A percentile compares a stretch with the other conserved stretches of the same genome.
Conservation (phyloP, 192 early-diverging fungal genomes). For the Backusella macrospora region DNA sequence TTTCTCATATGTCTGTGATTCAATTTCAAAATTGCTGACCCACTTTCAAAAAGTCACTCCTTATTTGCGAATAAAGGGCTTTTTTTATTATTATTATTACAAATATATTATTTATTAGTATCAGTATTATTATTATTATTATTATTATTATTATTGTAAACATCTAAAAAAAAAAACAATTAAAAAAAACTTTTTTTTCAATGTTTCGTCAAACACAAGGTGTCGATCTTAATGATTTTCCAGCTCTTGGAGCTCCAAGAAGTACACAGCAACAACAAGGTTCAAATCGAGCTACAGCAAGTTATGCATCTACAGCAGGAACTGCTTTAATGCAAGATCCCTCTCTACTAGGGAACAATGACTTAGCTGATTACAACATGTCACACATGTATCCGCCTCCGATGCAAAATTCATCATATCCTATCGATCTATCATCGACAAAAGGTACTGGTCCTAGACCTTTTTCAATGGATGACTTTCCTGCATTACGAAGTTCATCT, state of each 20-base stretch:
- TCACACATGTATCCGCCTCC: neutral
- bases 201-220: conserved; percentile 40
- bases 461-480: conserved; percentile 39
- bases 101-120: neutral
- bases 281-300: conserved; percentile 23
- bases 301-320: conserved; percentile 43
- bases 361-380: neutral
- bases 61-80: neutral
- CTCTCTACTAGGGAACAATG: neutral
- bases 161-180: neutral
- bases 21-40: too few relatives aligned
- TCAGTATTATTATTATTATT: neutral
- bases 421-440: neutral
- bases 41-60: neutral
- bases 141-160: neutral
- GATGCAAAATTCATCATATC: neutral
- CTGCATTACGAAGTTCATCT: conserved; percentile 34
- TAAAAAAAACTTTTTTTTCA: neutral
- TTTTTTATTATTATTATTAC: neutral
- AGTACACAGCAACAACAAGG: neutral
- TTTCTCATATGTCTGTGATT: too few relatives aligned
- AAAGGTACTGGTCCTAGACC: conserved; percentile 23
- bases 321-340: conserved; percentile 11
- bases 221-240: conserved; percentile 41
- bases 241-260: conserved; percentile 31